phyloP scores from a whole-genome alignment of 176 grass and related monocot genomes.

The Cenchrus purpureus region DNA sequence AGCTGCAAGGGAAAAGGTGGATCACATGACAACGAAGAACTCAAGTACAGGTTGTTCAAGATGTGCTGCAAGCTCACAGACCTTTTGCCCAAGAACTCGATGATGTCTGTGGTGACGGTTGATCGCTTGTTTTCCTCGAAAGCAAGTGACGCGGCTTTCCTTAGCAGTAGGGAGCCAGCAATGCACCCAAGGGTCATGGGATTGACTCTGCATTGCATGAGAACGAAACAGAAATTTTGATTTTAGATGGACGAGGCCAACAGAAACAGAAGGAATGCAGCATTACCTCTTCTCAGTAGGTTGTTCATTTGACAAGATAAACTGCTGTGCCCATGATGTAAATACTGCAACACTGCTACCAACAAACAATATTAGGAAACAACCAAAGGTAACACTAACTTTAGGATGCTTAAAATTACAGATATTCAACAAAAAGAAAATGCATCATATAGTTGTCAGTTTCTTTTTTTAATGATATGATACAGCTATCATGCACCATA shows the following conservation, averaged over 20 bases:
- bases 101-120: slow-evolving; percentile 83
- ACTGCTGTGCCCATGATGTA: slow-evolving; percentile 64
- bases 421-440: not conserved
- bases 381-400: not conserved
- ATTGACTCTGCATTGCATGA: slow-evolving; percentile 59
- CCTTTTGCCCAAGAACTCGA: slow-evolving; percentile 65
- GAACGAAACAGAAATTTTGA: not conserved
- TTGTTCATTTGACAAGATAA: slow-evolving; percentile 54
- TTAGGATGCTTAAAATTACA: not conserved
- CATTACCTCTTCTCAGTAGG: slow-evolving; percentile 64
- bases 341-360: slow-evolving; percentile 82
- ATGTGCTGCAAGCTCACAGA: not conserved
- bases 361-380: slow-evolving; percentile 13
- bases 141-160: slow-evolving; percentile 66
- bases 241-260: not conserved
- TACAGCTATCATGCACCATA: no score
- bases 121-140: slow-evolving; percentile 76
- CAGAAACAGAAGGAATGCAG: slow-evolving; percentile 1
- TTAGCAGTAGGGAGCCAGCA: slow-evolving; percentile 72
- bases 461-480: no score
- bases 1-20: slow-evolving; percentile 51
- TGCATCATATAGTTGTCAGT: no score
- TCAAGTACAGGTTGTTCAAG: not conserved
- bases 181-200: slow-evolving; percentile 86
- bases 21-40: slow-evolving; percentile 21